Evolutionary conservation across 2,329 filamentous ascomycete genomes (phyloP).

Genomic region (Calonectria pseudoreteaudii): DNA sequence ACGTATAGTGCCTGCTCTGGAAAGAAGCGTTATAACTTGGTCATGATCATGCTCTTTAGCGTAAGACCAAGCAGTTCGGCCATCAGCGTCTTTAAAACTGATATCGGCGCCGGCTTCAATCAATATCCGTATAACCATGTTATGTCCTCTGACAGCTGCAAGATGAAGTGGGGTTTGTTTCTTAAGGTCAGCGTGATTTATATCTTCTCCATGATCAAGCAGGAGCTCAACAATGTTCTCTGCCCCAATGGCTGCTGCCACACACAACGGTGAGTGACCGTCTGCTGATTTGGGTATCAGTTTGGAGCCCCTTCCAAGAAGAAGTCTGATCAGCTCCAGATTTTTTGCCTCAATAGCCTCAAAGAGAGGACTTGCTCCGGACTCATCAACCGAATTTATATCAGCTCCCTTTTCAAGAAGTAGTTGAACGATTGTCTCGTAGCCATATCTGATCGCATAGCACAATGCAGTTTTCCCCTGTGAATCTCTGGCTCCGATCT

Average conservation of each 20-base stretch:
- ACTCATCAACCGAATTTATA: neutral
- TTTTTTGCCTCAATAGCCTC: neutral
- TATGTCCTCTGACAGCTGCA: neutral
- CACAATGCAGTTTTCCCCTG: neutral
- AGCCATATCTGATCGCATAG: neutral
- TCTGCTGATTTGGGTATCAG: neutral
- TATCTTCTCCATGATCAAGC: neutral
- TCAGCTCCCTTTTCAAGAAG: neutral
- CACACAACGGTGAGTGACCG: neutral
- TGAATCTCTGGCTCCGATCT: neutral
- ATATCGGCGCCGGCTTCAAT: neutral
- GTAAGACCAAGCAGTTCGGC: neutral
- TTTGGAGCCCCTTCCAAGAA: neutral
- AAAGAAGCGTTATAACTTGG: neutral
- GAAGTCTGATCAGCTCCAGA: neutral
- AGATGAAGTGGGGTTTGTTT: neutral
- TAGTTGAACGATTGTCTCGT: neutral
- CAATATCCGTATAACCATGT: neutral
- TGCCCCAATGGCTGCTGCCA: neutral
- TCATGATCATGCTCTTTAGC: neutral
- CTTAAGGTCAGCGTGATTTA: neutral
- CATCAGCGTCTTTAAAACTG: neutral
- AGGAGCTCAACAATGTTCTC: neutral
- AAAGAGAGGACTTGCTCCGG: neutral
- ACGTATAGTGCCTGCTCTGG: neutral